Conservation (phyloP, 495 filamentous ascomycete genomes). For the Podospora bellae-mahoneyi region DNA sequence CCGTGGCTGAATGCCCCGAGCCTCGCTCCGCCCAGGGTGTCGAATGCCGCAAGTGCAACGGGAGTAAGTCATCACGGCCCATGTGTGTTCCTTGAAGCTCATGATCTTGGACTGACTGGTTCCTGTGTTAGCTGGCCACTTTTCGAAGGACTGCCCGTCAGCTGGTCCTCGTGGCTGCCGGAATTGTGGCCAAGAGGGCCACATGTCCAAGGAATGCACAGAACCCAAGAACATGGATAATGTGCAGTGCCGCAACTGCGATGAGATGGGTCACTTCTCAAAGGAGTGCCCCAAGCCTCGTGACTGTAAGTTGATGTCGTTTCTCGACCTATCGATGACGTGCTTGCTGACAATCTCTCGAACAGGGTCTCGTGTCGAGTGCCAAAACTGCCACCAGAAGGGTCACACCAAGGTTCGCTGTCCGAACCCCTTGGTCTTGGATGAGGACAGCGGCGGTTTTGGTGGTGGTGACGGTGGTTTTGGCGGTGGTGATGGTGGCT, state of each 20-base stretch:
- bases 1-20: conserved; percentile 47
- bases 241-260: conserved; percentile 74
- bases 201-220: conserved; percentile 45
- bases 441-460: conserved; percentile 22
- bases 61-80: conserved; percentile 47
- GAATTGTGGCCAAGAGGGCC: conserved; percentile 66
- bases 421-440: conserved; percentile 43
- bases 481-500: conserved; percentile 8
- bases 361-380: conserved; percentile 62
- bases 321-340: not conserved
- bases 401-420: conserved; percentile 67
- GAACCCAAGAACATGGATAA: conserved; percentile 66
- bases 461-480: conserved; percentile 9
- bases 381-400: conserved; percentile 70
- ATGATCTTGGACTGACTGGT: conserved; percentile 20
- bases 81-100: not conserved
- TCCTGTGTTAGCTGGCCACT: conserved; percentile 64
- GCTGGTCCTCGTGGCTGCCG: conserved; percentile 58
- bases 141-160: conserved; percentile 76
- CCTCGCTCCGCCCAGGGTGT: conserved; percentile 68
- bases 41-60: conserved; percentile 75
- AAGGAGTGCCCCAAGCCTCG: conserved; percentile 74
- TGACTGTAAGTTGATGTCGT: conserved; percentile 53
- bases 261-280: conserved; percentile 63
- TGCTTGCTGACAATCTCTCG: conserved; percentile 27